Evolutionary conservation across 2,329 filamentous ascomycete species (phyloP).

Genomic region (Reticulascus tulasneorum): DNA sequence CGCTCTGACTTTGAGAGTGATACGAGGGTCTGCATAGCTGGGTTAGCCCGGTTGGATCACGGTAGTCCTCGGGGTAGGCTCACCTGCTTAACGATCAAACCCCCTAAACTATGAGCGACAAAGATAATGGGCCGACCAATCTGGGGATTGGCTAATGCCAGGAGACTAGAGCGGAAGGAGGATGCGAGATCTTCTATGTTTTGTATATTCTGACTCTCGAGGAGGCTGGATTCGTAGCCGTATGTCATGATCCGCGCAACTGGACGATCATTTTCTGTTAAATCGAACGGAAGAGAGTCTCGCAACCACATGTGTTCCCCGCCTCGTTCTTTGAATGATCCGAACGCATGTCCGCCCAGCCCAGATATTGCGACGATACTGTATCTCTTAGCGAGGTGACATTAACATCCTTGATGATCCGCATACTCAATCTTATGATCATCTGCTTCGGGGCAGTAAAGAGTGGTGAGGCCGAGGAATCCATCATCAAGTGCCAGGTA

Average conservation of each 20-base stretch:
- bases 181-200: slow-evolving; percentile 11
- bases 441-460: not conserved
- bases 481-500: not conserved
- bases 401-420: too few relatives aligned
- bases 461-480: not conserved
- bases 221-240: slow-evolving; percentile 15
- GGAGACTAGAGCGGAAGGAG: slow-evolving; percentile 1
- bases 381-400: too few relatives aligned
- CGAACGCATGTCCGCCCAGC: slow-evolving; percentile 20
- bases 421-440: not conserved
- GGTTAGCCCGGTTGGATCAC: too few relatives aligned
- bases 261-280: not conserved
- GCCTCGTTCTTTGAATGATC: slow-evolving; percentile 19
- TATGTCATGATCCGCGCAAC: slow-evolving; percentile 17
- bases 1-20: slow-evolving; percentile 4
- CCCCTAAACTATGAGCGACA: slow-evolving; percentile 16
- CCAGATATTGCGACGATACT: slow-evolving; percentile 7
- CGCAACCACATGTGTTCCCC: slow-evolving; percentile 21
- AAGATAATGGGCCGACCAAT: slow-evolving; percentile 10
- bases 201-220: slow-evolving; percentile 10
- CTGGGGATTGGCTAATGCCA: not conserved
- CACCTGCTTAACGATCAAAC: slow-evolving; percentile 17
- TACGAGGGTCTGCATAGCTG: too few relatives aligned
- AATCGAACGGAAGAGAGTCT: slow-evolving; percentile 16
- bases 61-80: too few relatives aligned